Base-by-base conservation (phyloP, 495 filamentous ascomycete genomes). In the Ramalina intermedia region DNA sequence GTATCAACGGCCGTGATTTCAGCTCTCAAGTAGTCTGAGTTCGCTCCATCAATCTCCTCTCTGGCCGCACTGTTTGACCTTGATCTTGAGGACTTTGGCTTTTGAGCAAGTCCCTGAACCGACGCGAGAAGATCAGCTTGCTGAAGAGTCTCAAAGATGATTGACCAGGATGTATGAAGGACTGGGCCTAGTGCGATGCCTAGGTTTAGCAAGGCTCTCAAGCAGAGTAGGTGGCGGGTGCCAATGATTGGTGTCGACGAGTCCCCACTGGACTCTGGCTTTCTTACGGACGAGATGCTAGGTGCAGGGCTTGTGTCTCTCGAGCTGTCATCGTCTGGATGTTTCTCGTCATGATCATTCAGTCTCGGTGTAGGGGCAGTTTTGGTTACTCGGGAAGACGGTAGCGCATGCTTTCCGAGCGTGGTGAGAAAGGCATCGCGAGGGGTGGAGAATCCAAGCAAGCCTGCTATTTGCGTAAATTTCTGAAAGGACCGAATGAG, bases 401-500 rank as follows among this genome's bases (percentile, higher is more conserved):
- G 91, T 8, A 96, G 84, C 27, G 91, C 85, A 29, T 89, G 80
- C 61, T 98, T 98, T 6, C 85, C 87, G 3, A 98, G 71, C 0
- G 88, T 94, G 5, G 91, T 96, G 21, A 98, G 67, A 54, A 98
- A 94, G 4, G 91, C 90, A 71, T 98, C 91, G 47, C 93, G 70
- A 11, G 91, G 86, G 2, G 91, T 95, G 21, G 73, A 69, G 17
- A 96, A 74, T 45, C 85, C 75, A 17, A 98, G 69, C 47, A 98
- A 69, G 13, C 91, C 91, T 18, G 91, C 87, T 7, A 96, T 91
- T 60, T 98, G 91, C 1, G 93, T 83, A 58, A 98, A 82, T 56
- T 94, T 94, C 58, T 98, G 91, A 55, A 96, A 90, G 0, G 88
- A 84, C 43, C 90, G 76, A n/a, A 98, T 88, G 2, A 98, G 73